These are phyloP conservation scores for Gossypium mustelinum DNA, from an alignment of 345 rosid genomes.

Conservation along the genomic window DNA sequence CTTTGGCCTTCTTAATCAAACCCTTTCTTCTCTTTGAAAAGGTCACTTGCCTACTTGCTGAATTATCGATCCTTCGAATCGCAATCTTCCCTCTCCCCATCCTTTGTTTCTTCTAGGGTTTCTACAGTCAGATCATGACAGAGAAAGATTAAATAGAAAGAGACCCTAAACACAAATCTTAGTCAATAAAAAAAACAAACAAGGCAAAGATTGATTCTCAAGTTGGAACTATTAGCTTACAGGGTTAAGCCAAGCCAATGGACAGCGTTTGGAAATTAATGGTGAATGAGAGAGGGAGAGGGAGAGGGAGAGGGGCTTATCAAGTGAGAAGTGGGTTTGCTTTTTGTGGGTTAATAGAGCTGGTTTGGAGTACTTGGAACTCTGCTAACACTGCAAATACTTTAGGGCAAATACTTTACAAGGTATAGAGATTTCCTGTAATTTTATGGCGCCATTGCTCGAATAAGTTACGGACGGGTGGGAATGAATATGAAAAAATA, in stretches of 20 bases:
- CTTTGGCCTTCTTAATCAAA: slow-evolving; percentile 43
- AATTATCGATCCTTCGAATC: slow-evolving; percentile 42
- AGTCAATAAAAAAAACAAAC: neutral
- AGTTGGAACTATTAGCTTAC: slow-evolving; percentile 19
- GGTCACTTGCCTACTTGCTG: slow-evolving; percentile 45
- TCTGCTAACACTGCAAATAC: neutral
- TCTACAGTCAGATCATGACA: slow-evolving; percentile 2
- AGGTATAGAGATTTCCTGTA: neutral
- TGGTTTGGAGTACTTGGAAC: neutral
- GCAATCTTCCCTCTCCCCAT: slow-evolving; percentile 55
- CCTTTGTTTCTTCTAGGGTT: slow-evolving; percentile 31
- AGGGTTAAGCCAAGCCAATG: slow-evolving; percentile 13
- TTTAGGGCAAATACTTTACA: neutral
- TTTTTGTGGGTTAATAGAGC: neutral
- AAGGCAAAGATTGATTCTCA: neutral
- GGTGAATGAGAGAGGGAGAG: neutral
- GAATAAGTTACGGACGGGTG: slow-evolving; percentile 8
- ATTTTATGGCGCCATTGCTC: neutral
- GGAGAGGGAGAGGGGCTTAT: neutral
- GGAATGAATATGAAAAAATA: neutral
- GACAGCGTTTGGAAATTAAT: neutral
- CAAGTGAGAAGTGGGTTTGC: neutral
- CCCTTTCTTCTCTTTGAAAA: slow-evolving; percentile 50
- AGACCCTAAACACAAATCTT: neutral
- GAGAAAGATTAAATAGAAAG: neutral